A percentile compares a stretch with the other conserved stretches of the same genome.
These are phyloP conservation scores for Albatrellus ellisii DNA, from an alignment of 768 basidiomycete species.

Conservation along the genomic window DNA sequence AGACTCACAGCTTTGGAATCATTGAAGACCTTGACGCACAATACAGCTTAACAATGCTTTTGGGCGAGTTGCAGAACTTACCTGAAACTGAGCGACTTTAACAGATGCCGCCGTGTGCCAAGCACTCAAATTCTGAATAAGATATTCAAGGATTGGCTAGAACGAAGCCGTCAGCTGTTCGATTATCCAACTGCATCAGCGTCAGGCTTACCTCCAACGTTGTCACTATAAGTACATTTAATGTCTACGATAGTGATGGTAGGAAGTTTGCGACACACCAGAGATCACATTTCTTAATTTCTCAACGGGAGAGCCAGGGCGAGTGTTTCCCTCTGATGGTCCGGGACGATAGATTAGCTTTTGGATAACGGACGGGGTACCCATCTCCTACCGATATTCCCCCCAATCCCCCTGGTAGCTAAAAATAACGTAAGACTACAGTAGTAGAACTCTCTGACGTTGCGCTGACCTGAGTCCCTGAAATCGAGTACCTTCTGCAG, in stretches of 20 bases:
- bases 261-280: conserved; percentile 20
- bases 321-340: conserved; percentile 65
- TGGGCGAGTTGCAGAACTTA: conserved; percentile 10
- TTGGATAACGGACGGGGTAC: not conserved
- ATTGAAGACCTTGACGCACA: conserved; percentile 45
- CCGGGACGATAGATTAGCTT: not conserved
- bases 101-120: conserved; percentile 51
- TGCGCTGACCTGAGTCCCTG: conserved; percentile 73
- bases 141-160: conserved; percentile 70
- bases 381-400: conserved; percentile 41
- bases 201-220: conserved; percentile 56
- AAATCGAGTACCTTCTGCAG: conserved; percentile 83
- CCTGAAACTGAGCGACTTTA: conserved; percentile 80
- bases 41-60: not conserved
- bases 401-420: conserved; percentile 71
- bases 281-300: conserved; percentile 66
- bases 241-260: not conserved
- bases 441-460: conserved; percentile 11
- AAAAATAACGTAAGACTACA: not conserved
- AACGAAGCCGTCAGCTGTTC: not conserved
- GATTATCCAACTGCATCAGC: not conserved
- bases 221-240: conserved; percentile 64
- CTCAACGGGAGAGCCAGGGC: conserved; percentile 58
- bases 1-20: conserved; percentile 57
- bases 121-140: conserved; percentile 55